Percentiles rank a stretch among this genome's conserved stretches.
Evolutionary conservation across 805 yeast species (phyloP).

Genomic region (Kluyveromyces aestuarii): DNA sequence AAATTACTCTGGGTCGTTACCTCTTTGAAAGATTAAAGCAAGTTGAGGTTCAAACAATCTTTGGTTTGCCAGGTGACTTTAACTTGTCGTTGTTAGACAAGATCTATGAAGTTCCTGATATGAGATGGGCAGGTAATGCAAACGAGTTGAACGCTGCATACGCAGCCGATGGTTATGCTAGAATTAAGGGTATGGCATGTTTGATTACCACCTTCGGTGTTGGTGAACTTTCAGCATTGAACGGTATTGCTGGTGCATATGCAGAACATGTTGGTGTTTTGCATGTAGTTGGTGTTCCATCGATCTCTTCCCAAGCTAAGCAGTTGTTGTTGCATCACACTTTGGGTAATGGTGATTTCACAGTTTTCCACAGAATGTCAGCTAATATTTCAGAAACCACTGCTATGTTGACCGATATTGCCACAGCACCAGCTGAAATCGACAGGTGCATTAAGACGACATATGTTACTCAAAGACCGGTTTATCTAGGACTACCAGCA

Average conservation of each 20-base stretch:
- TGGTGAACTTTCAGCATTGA: constrained; percentile 76
- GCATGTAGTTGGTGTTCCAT: constrained; percentile 83
- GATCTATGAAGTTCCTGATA: constrained; percentile 61
- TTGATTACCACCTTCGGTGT: constrained; percentile 83
- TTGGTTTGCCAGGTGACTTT: constrained; percentile 80
- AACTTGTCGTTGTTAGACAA: constrained; percentile 64
- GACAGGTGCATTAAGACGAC: constrained; percentile 71
- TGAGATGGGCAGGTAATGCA: constrained; percentile 88
- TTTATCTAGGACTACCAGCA: constrained; percentile 74
- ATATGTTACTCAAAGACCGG: constrained; percentile 66
- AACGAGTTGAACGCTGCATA: constrained; percentile 85
- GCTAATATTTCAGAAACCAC: constrained; percentile 60
- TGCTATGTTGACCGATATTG: constrained; percentile 52
- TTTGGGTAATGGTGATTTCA: constrained; percentile 74
- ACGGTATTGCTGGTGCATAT: constrained; percentile 82
- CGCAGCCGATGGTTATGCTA: constrained; percentile 82
- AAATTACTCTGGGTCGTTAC: constrained; percentile 64
- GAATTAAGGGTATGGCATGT: constrained; percentile 69
- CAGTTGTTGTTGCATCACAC: constrained; percentile 75
- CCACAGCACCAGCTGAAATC: constrained; percentile 58
- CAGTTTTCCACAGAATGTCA: constrained; percentile 73
- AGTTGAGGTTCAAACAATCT: constrained; percentile 58
- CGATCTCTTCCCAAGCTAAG: constrained; percentile 61
- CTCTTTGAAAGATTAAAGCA: constrained; percentile 72
- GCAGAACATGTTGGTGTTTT: constrained; percentile 84